These are phyloP conservation scores for Westerdykella sp. DNA, from an alignment of 2,329 filamentous ascomycete species.

Conservation along the genomic window DNA sequence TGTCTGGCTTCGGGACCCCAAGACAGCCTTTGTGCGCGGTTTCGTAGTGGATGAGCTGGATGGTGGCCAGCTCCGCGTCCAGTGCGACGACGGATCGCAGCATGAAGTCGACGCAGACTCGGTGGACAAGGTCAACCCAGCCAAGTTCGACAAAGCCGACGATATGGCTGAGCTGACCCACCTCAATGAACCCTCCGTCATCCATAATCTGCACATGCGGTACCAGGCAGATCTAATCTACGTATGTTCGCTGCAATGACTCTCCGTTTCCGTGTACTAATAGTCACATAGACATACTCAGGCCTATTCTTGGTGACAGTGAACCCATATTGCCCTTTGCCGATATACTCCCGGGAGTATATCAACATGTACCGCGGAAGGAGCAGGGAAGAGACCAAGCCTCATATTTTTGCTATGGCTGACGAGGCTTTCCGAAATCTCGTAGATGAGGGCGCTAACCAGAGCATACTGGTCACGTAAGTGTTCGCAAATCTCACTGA, in stretches of 20 bases:
- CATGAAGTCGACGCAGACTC: slow-evolving; percentile 77
- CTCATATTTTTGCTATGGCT: slow-evolving; percentile 96
- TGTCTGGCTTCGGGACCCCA: slow-evolving; percentile 88
- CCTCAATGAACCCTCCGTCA: slow-evolving; percentile 93
- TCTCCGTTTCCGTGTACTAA: not conserved
- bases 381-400: slow-evolving; percentile 86
- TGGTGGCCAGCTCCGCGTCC: slow-evolving; percentile 67
- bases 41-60: slow-evolving; percentile 80
- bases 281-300: slow-evolving; percentile 68
- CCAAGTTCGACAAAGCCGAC: slow-evolving; percentile 98
- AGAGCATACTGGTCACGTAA: slow-evolving; percentile 90
- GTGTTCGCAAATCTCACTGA: slow-evolving; percentile 18
- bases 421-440: slow-evolving; percentile 94
- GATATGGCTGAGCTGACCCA: slow-evolving; percentile 99
- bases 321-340: slow-evolving; percentile 89
- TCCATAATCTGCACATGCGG: slow-evolving; percentile 91
- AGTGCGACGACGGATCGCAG: slow-evolving; percentile 95
- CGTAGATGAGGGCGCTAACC: slow-evolving; percentile 90
- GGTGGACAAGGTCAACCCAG: slow-evolving; percentile 98
- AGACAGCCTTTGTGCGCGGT: slow-evolving; percentile 83
- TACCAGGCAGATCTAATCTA: slow-evolving; percentile 96
- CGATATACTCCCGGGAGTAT: slow-evolving; percentile 95
- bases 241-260: slow-evolving; percentile 37
- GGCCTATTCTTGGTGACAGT: slow-evolving; percentile 94
- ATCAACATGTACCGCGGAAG: slow-evolving; percentile 96